Base-by-base conservation (phyloP, 371 early-diverging fungal genomes). In the Actinomucor elegans region DNA sequence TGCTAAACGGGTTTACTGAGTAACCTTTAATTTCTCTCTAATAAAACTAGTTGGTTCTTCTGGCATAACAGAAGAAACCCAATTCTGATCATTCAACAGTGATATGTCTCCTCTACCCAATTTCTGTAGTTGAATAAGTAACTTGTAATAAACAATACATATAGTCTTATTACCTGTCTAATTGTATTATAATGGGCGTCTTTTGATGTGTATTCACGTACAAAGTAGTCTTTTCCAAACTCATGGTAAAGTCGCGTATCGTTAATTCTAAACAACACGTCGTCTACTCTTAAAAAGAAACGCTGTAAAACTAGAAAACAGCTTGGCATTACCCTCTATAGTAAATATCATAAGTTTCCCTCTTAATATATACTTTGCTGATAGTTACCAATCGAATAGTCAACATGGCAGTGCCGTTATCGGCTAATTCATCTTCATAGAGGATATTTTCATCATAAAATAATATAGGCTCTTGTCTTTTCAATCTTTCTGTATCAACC, bases 371-470 rank as follows among this genome's bases (percentile, higher is more conserved):
- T 27, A 4, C 8, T 32, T n/a, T 35, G 32, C 7, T 8, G 8
- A 58, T 73, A n/a, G n/a, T 69, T 79, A 94, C 94, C 61, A 97
- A 73, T 59, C 92, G 89, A 20, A 88, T 83, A 3, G 82, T 83
- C 24, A 93, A 68, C 48, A 90, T 72, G 8, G 94, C 88, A 1
- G 88, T 83, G 12, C 98, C 98, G 64, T 96, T 95, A 61, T 98
- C 98, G 9, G 91, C 95, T 35, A 98, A 74, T 67, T 98, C 98
- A 66, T 98, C 98, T 62, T 98, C 98, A 64, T 84, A 98, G 41
- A 98, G 75, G 1, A 94, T 83, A 37, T 88, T 82, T 47, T 96
- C 92, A 61, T 94, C 93, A 58, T 89, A 96, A 64, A 93, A 96
- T 32, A 93, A 65, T 37, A 98, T 95, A 0, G 90, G 92, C 32